Evolutionary conservation across 257 asterid species (phyloP).

Genomic region (Nicotiana paniculata): DNA sequence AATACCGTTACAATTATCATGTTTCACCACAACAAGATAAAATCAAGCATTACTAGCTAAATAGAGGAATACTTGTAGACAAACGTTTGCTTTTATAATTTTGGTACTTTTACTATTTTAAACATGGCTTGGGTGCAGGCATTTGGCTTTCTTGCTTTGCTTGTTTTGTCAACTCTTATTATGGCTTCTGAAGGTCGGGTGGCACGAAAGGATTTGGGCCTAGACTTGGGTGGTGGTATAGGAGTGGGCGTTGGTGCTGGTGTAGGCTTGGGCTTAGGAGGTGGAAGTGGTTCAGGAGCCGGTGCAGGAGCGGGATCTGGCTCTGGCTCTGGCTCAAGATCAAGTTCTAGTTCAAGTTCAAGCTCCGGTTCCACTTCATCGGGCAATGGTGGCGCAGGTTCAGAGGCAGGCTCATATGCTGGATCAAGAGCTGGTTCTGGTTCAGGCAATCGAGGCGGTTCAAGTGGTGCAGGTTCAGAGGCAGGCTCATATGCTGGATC

Average conservation of each 20-base stretch:
- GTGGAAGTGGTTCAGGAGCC: slow-evolving; percentile 24
- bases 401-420: slow-evolving; percentile 58
- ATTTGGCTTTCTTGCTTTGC: slow-evolving; percentile 10
- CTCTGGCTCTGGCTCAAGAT: slow-evolving; percentile 14
- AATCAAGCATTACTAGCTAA: background rate
- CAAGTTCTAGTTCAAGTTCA: slow-evolving; percentile 22
- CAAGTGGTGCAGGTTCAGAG: slow-evolving; percentile 38
- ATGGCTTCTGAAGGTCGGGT: slow-evolving; percentile 18
- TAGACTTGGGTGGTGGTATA: slow-evolving; percentile 18
- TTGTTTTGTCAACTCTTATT: slow-evolving; percentile 13
- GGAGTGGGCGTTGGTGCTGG: slow-evolving; percentile 31
- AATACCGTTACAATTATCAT: background rate
- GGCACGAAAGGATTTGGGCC: slow-evolving; percentile 26
- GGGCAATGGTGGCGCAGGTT: slow-evolving; percentile 33
- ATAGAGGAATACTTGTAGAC: background rate
- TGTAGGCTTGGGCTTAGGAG: slow-evolving; percentile 27
- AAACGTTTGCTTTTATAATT: background rate
- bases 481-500: slow-evolving; percentile 68
- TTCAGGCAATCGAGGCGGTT: slow-evolving; percentile 7
- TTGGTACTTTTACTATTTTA: background rate
- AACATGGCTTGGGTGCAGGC: slow-evolving; percentile 12
- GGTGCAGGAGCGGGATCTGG: slow-evolving; percentile 27
- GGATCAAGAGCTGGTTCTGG: slow-evolving; percentile 65
- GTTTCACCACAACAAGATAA: background rate
- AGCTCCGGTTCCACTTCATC: slow-evolving; percentile 8